Evolutionary conservation across 805 yeast species (phyloP), one percentile per base, ranked within the genome.

Genomic region (Wickerhamomyces chaumierensis): DNA sequence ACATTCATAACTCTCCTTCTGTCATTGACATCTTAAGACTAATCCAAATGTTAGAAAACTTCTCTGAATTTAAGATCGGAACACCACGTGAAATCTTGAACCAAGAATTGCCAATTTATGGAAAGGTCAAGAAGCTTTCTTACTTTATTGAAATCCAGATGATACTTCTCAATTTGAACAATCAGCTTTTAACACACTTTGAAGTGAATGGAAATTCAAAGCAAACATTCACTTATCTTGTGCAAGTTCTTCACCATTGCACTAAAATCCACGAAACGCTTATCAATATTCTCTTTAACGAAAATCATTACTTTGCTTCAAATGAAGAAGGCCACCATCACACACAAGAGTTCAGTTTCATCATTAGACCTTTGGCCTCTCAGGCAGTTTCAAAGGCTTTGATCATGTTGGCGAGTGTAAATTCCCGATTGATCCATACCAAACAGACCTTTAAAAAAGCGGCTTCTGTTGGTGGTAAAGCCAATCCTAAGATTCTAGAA

Each of bases 161-260:
- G 0, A 15, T 65, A 38, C 43, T 56, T 34, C 43, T 62, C 12
- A 50, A 66, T 9, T 40, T 73, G 12, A 55, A 57, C 38, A 54
- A 48, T 29, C 65, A 62, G 36, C 38, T 74, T 3, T 58, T 59
- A 38, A 44, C 61, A n/a, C 63, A 65, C 42, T 71, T 65, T 41
- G 73, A 68, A 43, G 35, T 39, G 7, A 45, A 47, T 16, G 40
- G 46, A 0, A 51, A 62, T 18, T 21, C 45, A 1, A 53, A 52
- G 1, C 54, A 61, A 34, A 52, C 69, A 1, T 62, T 55, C 40
- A 58, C 56, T 36, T 65, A 59, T 42, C 29, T 39, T 63, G 31
- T 60, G 56, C 35, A 62, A 62, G 35, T 36, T 56, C 21, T 34
- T 64, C 1, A 48, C 48, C 4, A 21, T 49, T 11, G 41, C 52